Percentiles rank a stretch among this genome's conserved stretches.
phyloP scores from a whole-genome alignment of 176 grass and related monocot genomes.

The Otatea glauca region DNA sequence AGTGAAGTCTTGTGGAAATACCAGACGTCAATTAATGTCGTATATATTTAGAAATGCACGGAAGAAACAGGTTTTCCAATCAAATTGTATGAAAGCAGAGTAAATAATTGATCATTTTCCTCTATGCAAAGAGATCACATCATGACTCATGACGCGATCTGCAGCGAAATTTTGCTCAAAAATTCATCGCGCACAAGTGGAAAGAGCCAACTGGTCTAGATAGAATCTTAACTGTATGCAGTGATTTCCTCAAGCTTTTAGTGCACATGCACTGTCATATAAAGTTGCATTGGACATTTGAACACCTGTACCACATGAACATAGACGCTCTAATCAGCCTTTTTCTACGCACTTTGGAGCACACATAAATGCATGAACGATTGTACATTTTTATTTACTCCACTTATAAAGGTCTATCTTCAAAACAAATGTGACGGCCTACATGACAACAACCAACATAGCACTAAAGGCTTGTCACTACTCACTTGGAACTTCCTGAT shows the following conservation, averaged over 20 bases:
- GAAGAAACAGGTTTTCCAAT: not conserved
- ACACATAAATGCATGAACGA: conserved; percentile 6
- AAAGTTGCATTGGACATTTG: too few species aligned
- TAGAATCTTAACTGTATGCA: too few species aligned
- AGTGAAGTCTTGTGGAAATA: too few species aligned
- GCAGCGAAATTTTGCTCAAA: too few species aligned
- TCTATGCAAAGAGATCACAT: too few species aligned
- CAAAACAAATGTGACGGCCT: not conserved
- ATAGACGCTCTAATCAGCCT: not conserved
- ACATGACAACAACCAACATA: not conserved
- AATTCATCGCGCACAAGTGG: too few species aligned
- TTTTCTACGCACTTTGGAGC: conserved; percentile 24
- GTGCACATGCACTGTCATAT: too few species aligned
- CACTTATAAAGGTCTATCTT: not conserved
- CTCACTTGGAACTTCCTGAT: not conserved
- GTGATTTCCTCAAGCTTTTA: too few species aligned
- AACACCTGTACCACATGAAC: too few species aligned
- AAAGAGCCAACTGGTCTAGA: too few species aligned
- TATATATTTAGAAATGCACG: not conserved
- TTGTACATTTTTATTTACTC: conserved; percentile 23
- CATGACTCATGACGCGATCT: too few species aligned
- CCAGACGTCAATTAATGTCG: too few species aligned
- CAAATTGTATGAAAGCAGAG: not conserved
- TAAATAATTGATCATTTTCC: not conserved
- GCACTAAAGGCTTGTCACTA: not conserved